phyloP scores from a whole-genome alignment of 2,329 filamentous ascomycete species.

The Cucurbitaria berberidis region DNA sequence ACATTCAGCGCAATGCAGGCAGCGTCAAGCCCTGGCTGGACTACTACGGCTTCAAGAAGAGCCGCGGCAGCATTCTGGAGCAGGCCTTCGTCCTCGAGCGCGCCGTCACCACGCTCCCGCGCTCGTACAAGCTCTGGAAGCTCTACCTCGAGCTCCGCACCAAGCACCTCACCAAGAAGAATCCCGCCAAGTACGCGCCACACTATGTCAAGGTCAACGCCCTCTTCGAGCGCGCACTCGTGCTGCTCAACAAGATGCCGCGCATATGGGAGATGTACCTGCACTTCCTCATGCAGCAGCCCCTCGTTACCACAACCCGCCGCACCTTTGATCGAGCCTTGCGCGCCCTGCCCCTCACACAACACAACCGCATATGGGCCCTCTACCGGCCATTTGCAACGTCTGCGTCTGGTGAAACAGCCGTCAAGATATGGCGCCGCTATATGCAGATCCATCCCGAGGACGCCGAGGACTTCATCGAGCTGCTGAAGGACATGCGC shows the following conservation, averaged over 20 bases:
- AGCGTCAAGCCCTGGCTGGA: slow-evolving; percentile 94
- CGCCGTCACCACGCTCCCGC: slow-evolving; percentile 84
- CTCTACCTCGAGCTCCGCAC: slow-evolving; percentile 88
- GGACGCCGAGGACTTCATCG: slow-evolving; percentile 93
- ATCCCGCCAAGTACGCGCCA: slow-evolving; percentile 76
- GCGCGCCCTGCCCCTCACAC: slow-evolving; percentile 87
- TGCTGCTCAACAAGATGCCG: slow-evolving; percentile 98
- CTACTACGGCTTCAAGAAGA: slow-evolving; percentile 89
- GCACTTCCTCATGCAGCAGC: slow-evolving; percentile 85
- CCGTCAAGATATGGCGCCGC: slow-evolving; percentile 89
- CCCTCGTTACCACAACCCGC: slow-evolving; percentile 85
- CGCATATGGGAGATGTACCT: slow-evolving; percentile 98
- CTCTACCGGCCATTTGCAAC: slow-evolving; percentile 90
- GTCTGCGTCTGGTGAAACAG: slow-evolving; percentile 86
- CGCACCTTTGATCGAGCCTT: slow-evolving; percentile 91
- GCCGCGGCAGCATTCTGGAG: slow-evolving; percentile 83
- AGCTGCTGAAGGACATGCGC: slow-evolving; percentile 79
- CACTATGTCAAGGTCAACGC: slow-evolving; percentile 95
- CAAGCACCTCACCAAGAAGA: slow-evolving; percentile 81
- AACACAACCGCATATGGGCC: slow-evolving; percentile 95
- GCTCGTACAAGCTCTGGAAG: slow-evolving; percentile 99
- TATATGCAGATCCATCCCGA: slow-evolving; percentile 98
- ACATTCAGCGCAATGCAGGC: slow-evolving; percentile 82
- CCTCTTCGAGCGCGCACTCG: slow-evolving; percentile 89
- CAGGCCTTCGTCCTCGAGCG: slow-evolving; percentile 89